A percentile compares a stretch with the other conserved stretches of the same genome.
Evolutionary conservation across 116 monocot species (phyloP).

Genomic region (Dioscorea cayenensis): DNA sequence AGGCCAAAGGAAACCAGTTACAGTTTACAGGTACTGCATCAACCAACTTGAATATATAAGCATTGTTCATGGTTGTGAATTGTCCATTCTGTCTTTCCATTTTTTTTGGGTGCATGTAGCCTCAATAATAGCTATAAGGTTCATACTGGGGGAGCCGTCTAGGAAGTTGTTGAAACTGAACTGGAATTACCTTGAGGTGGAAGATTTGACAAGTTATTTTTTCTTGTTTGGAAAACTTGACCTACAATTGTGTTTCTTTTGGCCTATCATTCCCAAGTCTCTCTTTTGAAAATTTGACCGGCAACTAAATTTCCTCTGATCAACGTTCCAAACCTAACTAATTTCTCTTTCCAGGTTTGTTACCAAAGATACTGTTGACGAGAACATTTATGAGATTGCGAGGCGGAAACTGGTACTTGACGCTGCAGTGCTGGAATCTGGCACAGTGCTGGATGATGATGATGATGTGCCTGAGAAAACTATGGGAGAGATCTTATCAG

Average conservation of each 20-base stretch:
- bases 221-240: too few species aligned
- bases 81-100: too few species aligned
- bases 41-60: background rate
- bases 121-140: too few species aligned
- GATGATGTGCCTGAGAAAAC: conserved; percentile 80
- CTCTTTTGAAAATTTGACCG: too few species aligned
- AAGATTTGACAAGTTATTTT: too few species aligned
- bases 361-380: conserved; percentile 84
- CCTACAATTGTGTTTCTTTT: too few species aligned
- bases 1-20: conserved; percentile 89
- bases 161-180: too few species aligned
- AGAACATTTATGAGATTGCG: conserved; percentile 91
- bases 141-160: too few species aligned
- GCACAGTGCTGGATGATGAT: conserved; percentile 38
- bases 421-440: conserved; percentile 82
- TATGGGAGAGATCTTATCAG: conserved; percentile 92
- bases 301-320: background rate
- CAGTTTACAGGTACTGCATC: conserved; percentile 69
- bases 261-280: too few species aligned
- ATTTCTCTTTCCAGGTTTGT: conserved; percentile 57
- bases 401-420: conserved; percentile 83
- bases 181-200: too few species aligned
- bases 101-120: too few species aligned
- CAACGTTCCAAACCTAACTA: background rate
- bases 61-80: background rate